These are phyloP conservation scores for Leccinum ochraceum DNA, from an alignment of 768 basidiomycete species.

Conservation along the genomic window DNA sequence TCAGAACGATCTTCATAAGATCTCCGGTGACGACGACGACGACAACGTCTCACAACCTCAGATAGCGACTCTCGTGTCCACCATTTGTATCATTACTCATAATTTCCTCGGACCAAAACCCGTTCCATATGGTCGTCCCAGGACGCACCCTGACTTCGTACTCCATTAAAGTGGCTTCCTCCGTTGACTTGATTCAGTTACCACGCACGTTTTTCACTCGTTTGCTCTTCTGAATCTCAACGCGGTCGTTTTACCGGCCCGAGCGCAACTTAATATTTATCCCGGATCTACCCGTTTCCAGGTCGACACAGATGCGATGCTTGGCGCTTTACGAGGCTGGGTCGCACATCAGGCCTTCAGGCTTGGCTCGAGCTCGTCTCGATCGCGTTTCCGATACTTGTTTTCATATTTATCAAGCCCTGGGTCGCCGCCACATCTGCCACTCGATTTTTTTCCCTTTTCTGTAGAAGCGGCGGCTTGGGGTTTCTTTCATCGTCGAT, in stretches of 20 bases:
- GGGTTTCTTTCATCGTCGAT: background rate
- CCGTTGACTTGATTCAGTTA: constrained; percentile 18
- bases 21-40: constrained; percentile 22
- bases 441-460: background rate
- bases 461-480: background rate
- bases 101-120: constrained; percentile 29
- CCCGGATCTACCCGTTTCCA: constrained; percentile 21
- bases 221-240: constrained; percentile 24
- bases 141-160: constrained; percentile 23
- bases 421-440: constrained; percentile 4
- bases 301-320: constrained; percentile 5
- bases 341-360: background rate
- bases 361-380: background rate
- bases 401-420: constrained; percentile 23
- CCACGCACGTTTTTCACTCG: constrained; percentile 7
- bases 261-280: constrained; percentile 28
- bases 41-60: constrained; percentile 17
- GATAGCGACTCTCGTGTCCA: constrained; percentile 1
- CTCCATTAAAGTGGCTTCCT: constrained; percentile 22
- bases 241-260: constrained; percentile 9
- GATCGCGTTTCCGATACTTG: constrained; percentile 5
- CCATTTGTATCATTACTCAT: constrained; percentile 38
- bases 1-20: constrained; percentile 26
- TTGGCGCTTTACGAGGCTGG: constrained; percentile 7
- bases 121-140: constrained; percentile 22